A percentile compares a stretch with the other conserved stretches of the same genome.
Conservation (phyloP, 2,329 filamentous ascomycete genomes). For the Trichoderma harzianum region DNA sequence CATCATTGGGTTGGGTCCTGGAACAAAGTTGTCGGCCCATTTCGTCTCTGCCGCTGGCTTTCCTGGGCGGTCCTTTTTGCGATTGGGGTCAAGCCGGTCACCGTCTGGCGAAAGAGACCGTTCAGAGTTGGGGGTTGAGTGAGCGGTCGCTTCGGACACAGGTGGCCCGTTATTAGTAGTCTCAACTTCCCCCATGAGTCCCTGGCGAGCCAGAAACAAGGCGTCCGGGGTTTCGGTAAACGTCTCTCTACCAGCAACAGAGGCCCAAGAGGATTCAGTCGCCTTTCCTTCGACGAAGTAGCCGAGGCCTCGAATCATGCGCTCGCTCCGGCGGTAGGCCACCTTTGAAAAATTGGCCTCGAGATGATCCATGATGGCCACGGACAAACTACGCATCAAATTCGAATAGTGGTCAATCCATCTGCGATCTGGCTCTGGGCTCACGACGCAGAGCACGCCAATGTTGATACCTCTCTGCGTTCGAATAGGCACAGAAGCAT, state of each 20-base stretch:
- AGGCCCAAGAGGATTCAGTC: slow-evolving; percentile 7
- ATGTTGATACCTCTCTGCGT: slow-evolving; percentile 34
- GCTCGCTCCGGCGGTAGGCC: slow-evolving; percentile 27
- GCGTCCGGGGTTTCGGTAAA: slow-evolving; percentile 10
- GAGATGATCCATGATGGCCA: slow-evolving; percentile 32
- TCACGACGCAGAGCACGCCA: slow-evolving; percentile 31
- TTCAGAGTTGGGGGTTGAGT: neutral
- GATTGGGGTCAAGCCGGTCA: neutral
- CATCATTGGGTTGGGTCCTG: slow-evolving; percentile 13
- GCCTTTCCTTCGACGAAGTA: slow-evolving; percentile 28
- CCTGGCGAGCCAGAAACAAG: slow-evolving; percentile 6
- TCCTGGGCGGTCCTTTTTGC: neutral
- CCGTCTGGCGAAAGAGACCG: neutral
- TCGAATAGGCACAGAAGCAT: slow-evolving; percentile 35
- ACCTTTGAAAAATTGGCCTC: slow-evolving; percentile 26
- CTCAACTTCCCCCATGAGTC: neutral
- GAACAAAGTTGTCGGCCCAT: slow-evolving; percentile 12
- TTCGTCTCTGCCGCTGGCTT: slow-evolving; percentile 6
- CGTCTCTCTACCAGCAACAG: slow-evolving; percentile 2
- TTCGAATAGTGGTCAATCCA: slow-evolving; percentile 26
- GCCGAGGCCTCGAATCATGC: slow-evolving; percentile 34
- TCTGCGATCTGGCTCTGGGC: slow-evolving; percentile 2
- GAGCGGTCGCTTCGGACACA: neutral
- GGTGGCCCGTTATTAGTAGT: neutral
- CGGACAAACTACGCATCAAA: slow-evolving; percentile 23